phyloP scores from a whole-genome alignment of 2,329 filamentous ascomycete genomes.

The Trichoderma guizhouense region DNA sequence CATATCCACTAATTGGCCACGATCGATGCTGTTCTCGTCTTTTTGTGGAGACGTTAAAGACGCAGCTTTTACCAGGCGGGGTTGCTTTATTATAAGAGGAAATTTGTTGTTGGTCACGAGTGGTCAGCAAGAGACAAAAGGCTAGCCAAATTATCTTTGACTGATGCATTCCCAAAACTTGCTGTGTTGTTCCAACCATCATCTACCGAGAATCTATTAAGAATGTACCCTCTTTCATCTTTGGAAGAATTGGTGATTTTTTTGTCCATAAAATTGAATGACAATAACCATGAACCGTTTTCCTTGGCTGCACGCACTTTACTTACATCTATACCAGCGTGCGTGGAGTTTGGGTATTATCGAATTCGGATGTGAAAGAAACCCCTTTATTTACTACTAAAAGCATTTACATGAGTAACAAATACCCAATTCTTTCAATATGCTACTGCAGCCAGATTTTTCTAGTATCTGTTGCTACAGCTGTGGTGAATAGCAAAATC shows the following conservation, averaged over 20 bases:
- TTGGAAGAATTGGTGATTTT: background rate
- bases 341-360: too few relatives aligned
- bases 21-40: background rate
- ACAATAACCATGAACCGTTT: background rate
- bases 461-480: background rate
- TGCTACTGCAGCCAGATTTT: too few relatives aligned
- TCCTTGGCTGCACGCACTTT: background rate
- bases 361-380: too few relatives aligned
- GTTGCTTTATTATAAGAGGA: background rate
- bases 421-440: too few relatives aligned
- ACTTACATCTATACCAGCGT: too few relatives aligned
- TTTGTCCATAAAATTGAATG: background rate
- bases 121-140: background rate
- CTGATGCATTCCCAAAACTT: background rate
- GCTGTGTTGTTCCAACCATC: background rate
- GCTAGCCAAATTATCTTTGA: background rate
- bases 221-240: background rate
- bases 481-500: background rate
- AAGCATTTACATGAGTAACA: too few relatives aligned
- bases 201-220: background rate
- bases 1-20: background rate
- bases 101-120: background rate
- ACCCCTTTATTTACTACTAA: too few relatives aligned
- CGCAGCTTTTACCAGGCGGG: background rate
- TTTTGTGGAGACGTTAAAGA: background rate